Evolutionary conservation across 1,284 basidiomycete genomes (phyloP).

Genomic region (Uromyces viciae-fabae): DNA sequence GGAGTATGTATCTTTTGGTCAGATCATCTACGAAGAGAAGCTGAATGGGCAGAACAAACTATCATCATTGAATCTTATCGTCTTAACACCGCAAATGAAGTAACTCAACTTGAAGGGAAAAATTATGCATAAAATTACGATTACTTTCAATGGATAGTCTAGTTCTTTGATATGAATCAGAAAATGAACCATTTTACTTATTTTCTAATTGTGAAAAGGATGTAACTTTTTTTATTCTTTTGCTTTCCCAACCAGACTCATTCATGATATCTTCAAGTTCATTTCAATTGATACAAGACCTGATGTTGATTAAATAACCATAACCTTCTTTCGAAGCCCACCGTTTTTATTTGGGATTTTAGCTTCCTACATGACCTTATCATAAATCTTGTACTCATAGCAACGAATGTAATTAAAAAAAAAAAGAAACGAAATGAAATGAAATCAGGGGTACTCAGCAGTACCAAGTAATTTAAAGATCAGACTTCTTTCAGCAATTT

Average conservation of each 20-base stretch:
- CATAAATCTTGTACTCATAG: neutral
- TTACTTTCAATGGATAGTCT: too few relatives aligned
- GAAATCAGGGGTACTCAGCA: neutral
- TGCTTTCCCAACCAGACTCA: too few relatives aligned
- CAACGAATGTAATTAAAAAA: neutral
- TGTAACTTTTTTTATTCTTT: too few relatives aligned
- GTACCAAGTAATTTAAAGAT: neutral
- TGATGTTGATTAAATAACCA: too few relatives aligned
- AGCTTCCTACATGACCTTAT: neutral
- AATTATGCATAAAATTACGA: neutral
- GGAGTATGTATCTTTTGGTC: conserved; percentile 22
- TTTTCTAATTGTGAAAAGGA: too few relatives aligned
- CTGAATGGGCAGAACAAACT: neutral
- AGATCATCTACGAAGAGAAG: conserved; percentile 27
- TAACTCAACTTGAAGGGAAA: conserved; percentile 3
- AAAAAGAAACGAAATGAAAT: neutral
- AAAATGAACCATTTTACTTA: too few relatives aligned
- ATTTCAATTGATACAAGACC: too few relatives aligned
- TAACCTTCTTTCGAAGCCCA: too few relatives aligned
- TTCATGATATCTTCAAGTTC: too few relatives aligned
- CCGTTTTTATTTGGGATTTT: neutral
- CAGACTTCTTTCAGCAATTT: neutral
- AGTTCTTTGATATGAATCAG: too few relatives aligned
- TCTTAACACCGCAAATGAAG: conserved; percentile 3
- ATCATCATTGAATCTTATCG: neutral